A percentile compares a stretch with the other conserved stretches of the same genome.
These are phyloP conservation scores for Dothideomycetes sp. DNA, from an alignment of 2,329 filamentous ascomycete species.

Conservation along the genomic window DNA sequence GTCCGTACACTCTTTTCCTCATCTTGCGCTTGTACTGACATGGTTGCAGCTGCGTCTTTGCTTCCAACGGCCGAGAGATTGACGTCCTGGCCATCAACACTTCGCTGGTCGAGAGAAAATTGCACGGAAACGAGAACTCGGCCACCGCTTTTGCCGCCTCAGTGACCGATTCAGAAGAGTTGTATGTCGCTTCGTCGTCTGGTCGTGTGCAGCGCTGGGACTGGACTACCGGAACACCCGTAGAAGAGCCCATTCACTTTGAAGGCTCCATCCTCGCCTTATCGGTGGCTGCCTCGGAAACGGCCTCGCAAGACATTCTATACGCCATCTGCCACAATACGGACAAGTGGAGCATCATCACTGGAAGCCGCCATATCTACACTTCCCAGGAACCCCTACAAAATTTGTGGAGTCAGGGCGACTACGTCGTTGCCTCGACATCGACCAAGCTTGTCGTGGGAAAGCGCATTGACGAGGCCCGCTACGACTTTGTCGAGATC, in stretches of 20 bases:
- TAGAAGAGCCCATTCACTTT: constrained; percentile 16
- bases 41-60: constrained; percentile 55
- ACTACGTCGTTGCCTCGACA: constrained; percentile 49
- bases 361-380: constrained; percentile 30
- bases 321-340: constrained; percentile 29
- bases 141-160: constrained; percentile 47
- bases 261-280: constrained; percentile 16
- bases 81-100: constrained; percentile 74
- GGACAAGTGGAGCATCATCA: constrained; percentile 31
- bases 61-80: constrained; percentile 65
- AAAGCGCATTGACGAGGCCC: constrained; percentile 26
- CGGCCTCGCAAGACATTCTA: constrained; percentile 26
- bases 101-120: constrained; percentile 68
- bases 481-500: constrained; percentile 45
- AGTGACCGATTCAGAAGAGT: constrained; percentile 38
- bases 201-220: constrained; percentile 50
- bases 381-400: constrained; percentile 27
- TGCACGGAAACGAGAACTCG: constrained; percentile 45
- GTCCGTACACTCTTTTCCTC: constrained; percentile 33
- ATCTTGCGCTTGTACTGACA: constrained; percentile 20
- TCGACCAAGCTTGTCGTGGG: constrained; percentile 54
- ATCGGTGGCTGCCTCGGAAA: constrained; percentile 22
- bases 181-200: constrained; percentile 45
- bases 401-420: constrained; percentile 37
- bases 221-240: constrained; percentile 40